Base-by-base conservation (phyloP, 768 basidiomycete genomes). In the Tulasnella sp. region DNA sequence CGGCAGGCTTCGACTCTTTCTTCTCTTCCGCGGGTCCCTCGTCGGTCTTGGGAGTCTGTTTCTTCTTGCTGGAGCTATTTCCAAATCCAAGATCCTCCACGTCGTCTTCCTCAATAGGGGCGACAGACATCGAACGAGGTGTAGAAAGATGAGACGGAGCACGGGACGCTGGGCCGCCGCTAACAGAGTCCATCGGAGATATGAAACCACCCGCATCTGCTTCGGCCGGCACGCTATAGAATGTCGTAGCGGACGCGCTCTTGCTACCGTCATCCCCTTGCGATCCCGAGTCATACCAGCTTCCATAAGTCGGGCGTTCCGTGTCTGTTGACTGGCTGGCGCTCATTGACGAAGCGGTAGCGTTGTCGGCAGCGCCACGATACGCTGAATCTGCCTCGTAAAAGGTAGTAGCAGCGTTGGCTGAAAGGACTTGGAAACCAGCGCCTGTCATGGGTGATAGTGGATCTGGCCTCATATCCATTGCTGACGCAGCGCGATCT, bases 61-160 rank as follows among this genome's bases (percentile, higher is more conserved):
- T 85, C 68, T 81, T 80, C 80, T 83, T 87, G 25, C 78, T 82
- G 68, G 87, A 86, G n/a, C 79, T 78, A 81, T 99, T 99, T 2
- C 96, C 94, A 78, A 99, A 87, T 0, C 97, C 97, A 71, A 99
- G 87, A 81, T 97, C 95, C 64, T 97, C 95, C 0, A 90, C 91
- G 0, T 92, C 92, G 9, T 89, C 89, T 9, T 85, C 82, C 72
- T 79, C 75, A 36, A 77, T 77, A 76, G 79, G 77, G 77, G 36
- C 72, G 25, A 69, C 78, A 37, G 75, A 77, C 69, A 67, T 34
- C n/a, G 54, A 64, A 64, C 64, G 72, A 22, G 77, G 67, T 4
- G 77, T 69, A 8, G 77, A 77, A 25, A 25, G 58, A 39, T 34
- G 67, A n/a, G 76, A 77, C 5, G 75, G 36, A 8, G 34, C 17